Conservation (phyloP, 306 rosid genomes). For the Prunus davidiana region DNA sequence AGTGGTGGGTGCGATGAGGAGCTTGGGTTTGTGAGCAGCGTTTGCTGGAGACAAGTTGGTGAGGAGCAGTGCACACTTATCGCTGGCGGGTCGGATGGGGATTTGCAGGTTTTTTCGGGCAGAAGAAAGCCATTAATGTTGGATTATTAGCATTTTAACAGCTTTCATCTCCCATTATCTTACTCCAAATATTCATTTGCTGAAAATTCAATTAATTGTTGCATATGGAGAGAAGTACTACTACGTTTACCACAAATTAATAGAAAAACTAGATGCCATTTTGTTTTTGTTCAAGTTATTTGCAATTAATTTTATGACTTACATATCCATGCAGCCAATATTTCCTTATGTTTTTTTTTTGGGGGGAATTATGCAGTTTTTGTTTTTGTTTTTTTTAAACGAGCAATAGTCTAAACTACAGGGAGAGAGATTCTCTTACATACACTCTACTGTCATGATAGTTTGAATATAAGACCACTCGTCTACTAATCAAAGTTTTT, state of each 20-base stretch:
- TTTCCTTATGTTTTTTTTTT: too few species aligned
- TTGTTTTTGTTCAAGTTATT: background rate
- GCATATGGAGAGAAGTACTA: too few species aligned
- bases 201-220: background rate
- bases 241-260: background rate
- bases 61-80: slow-evolving; percentile 44
- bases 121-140: slow-evolving; percentile 16
- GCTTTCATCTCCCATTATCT: too few species aligned
- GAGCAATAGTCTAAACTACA: too few species aligned
- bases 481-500: too few species aligned
- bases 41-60: slow-evolving; percentile 51
- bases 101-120: slow-evolving; percentile 52
- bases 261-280: background rate
- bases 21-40: slow-evolving; percentile 48
- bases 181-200: background rate
- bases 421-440: too few species aligned
- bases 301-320: background rate
- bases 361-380: too few species aligned
- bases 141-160: background rate
- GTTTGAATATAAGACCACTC: too few species aligned
- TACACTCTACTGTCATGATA: too few species aligned
- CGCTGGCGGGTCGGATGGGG: slow-evolving; percentile 62
- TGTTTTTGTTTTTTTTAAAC: background rate
- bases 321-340: background rate
- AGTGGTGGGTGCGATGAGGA: slow-evolving; percentile 7